Percentiles rank a stretch among this genome's conserved stretches.
phyloP scores from a whole-genome alignment of 1,139 yeast genomes.

The Saccharomyces pastorianus region DNA sequence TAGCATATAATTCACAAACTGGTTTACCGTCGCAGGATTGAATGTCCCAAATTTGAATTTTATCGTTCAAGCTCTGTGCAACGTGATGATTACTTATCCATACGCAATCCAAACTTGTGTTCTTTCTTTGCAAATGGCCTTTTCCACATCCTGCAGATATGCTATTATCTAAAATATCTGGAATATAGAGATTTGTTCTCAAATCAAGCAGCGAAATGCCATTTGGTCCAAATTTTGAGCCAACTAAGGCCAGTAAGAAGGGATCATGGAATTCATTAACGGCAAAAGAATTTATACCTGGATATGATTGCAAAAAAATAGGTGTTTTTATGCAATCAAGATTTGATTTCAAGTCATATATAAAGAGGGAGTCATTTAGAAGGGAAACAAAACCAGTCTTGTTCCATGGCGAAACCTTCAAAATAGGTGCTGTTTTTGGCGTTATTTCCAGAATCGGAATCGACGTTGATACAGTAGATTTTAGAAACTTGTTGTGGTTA shows the following conservation, averaged over 20 bases:
- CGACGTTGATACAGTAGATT: slow-evolving; percentile 6
- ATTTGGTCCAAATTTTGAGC: slow-evolving; percentile 20
- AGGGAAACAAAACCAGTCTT: slow-evolving; percentile 20
- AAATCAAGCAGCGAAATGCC: slow-evolving; percentile 24
- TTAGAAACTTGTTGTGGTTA: slow-evolving; percentile 23
- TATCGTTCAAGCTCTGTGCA: slow-evolving; percentile 18
- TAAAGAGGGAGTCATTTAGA: slow-evolving; percentile 25
- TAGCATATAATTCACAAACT: slow-evolving; percentile 16
- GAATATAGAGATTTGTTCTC: slow-evolving; percentile 16
- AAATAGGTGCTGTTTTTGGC: slow-evolving; percentile 16
- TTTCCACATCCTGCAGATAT: neutral
- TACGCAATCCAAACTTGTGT: slow-evolving; percentile 14
- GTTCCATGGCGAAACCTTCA: slow-evolving; percentile 17
- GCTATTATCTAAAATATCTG: slow-evolving; percentile 9
- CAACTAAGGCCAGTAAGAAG: slow-evolving; percentile 19
- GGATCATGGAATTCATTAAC: slow-evolving; percentile 13
- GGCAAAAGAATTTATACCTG: slow-evolving; percentile 21
- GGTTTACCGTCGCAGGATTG: slow-evolving; percentile 15
- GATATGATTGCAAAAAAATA: slow-evolving; percentile 20
- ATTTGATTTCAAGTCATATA: slow-evolving; percentile 20
- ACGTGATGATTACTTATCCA: slow-evolving; percentile 23
- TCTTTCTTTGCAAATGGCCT: neutral
- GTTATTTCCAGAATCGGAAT: slow-evolving; percentile 1
- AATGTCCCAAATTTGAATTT: slow-evolving; percentile 25
- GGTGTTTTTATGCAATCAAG: slow-evolving; percentile 13